These are phyloP conservation scores for Sporothrix schenckii DNA, from an alignment of 2,329 filamentous ascomycete species.

Conservation along the genomic window DNA sequence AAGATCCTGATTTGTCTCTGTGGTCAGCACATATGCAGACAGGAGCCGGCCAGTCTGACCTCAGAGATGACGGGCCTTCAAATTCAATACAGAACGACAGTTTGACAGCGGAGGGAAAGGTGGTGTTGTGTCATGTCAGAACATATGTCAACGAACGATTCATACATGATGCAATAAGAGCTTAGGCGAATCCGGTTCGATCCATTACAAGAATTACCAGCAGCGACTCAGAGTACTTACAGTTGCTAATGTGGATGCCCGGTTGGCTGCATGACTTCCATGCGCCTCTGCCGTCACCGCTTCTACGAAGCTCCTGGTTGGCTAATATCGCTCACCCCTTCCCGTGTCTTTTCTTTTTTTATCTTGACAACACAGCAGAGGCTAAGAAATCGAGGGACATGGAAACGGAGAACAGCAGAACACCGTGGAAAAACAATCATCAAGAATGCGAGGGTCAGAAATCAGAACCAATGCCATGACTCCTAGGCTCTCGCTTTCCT, in stretches of 20 bases:
- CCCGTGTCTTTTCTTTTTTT: conserved; percentile 18
- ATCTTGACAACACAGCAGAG: not conserved
- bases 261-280: conserved; percentile 6
- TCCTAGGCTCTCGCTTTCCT: not conserved
- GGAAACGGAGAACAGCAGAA: not conserved
- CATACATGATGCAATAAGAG: too few relatives aligned
- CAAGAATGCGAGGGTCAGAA: not conserved
- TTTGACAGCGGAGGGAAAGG: not conserved
- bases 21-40: not conserved
- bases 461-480: not conserved
- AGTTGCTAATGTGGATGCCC: not conserved
- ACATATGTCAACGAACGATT: too few relatives aligned
- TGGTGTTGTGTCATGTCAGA: too few relatives aligned
- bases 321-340: not conserved
- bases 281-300: conserved; percentile 20
- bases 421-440: not conserved
- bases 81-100: not conserved
- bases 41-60: not conserved
- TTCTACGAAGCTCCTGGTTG: conserved; percentile 14
- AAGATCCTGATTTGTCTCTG: not conserved
- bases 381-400: too few relatives aligned
- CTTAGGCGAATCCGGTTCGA: not conserved
- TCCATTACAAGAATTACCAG: not conserved
- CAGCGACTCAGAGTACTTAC: not conserved
- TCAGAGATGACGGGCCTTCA: not conserved